A percentile compares a stretch with the other conserved stretches of the same genome.
Evolutionary conservation across 2,329 filamentous ascomycete genomes (phyloP).

Genomic region (Claviceps monticola): DNA sequence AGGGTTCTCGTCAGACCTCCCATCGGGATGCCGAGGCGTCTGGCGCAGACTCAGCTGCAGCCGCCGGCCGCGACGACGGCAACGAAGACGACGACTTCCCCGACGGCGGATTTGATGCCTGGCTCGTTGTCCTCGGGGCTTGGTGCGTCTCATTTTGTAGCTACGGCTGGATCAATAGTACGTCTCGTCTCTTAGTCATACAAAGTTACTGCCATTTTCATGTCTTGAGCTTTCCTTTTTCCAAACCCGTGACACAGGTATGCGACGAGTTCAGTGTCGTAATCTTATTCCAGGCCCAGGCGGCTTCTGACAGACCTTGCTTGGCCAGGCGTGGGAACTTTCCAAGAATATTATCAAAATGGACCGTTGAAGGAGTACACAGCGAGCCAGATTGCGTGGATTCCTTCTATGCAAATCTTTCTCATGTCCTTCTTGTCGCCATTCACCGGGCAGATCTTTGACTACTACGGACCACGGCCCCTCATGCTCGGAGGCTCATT

Average conservation of each 20-base stretch:
- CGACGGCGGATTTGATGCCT: conserved; percentile 17
- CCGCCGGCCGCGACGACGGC: not conserved
- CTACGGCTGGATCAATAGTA: conserved; percentile 17
- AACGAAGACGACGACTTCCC: conserved; percentile 4
- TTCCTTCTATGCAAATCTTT: conserved; percentile 37
- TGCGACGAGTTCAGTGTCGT: too few relatives aligned
- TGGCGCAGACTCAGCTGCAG: not conserved
- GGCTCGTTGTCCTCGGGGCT: conserved; percentile 20
- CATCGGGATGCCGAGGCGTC: not conserved
- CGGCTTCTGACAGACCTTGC: not conserved
- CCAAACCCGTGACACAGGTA: too few relatives aligned
- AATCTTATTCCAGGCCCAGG: too few relatives aligned
- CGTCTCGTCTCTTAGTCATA: not conserved
- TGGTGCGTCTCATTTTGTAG: conserved; percentile 23
- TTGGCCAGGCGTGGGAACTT: conserved; percentile 30
- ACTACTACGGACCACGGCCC: conserved; percentile 45
- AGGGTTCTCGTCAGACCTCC: conserved; percentile 2
- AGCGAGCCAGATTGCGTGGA: conserved; percentile 46
- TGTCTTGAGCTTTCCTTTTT: not conserved
- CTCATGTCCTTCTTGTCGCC: not conserved
- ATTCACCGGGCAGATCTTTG: conserved; percentile 28
- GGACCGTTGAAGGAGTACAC: conserved; percentile 33
- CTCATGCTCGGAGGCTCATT: conserved; percentile 38
- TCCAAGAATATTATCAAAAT: conserved; percentile 44
- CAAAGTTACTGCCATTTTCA: not conserved